Evolutionary conservation across 2,329 filamentous ascomycete genomes (phyloP), one percentile per base, ranked within the genome.

Genomic region (Pseudocercospora ulei): DNA sequence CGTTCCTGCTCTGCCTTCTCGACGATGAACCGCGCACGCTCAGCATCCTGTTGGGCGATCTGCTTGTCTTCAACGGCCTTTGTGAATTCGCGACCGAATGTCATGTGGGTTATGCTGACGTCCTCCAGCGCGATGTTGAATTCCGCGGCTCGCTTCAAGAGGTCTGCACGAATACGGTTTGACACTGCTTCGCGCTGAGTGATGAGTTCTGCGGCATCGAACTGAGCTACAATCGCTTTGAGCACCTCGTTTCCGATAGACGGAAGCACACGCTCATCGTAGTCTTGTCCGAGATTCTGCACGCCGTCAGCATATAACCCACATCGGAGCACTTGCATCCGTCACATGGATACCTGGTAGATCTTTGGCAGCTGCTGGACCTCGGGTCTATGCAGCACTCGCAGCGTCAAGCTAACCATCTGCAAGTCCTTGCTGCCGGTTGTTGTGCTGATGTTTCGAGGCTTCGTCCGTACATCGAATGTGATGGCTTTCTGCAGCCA

Each of bases 41-140:
- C 90, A 49, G 90, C 90, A 61, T 98, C 90, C 68, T 98, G 90
- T 70, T 98, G 90, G 39, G 90, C 90, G 64, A 98, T 98, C 73
- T 98, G 90, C 78, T 98, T 98, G 76, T 98, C 90, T 71, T 98
- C 90, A 57, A 98, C 90, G 50, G 90, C 90, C 65, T 84, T 83
- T 46, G 90, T 98, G 73, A 98, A 98, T 67, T 98, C 90, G 65
- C 88, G 88, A 55, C 90, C 90, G 62, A 98, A 98, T 37, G 90
- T 98, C 90, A 98, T 98, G 74, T 98, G 90, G 46, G 90, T 98
- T 66, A 98, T 98, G 60, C 85, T 93, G 44, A 98, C 90, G 60
- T 98, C 90, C 68, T 98, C 90, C 38, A 98, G 83, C 17, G 86
- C 85, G 60, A 98, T 98, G 73, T 98, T 94, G 78, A 98, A 98